Percentiles rank a stretch among this genome's conserved stretches.
Conservation (phyloP, 1,284 basidiomycete species). For the Boletus sp. region DNA sequence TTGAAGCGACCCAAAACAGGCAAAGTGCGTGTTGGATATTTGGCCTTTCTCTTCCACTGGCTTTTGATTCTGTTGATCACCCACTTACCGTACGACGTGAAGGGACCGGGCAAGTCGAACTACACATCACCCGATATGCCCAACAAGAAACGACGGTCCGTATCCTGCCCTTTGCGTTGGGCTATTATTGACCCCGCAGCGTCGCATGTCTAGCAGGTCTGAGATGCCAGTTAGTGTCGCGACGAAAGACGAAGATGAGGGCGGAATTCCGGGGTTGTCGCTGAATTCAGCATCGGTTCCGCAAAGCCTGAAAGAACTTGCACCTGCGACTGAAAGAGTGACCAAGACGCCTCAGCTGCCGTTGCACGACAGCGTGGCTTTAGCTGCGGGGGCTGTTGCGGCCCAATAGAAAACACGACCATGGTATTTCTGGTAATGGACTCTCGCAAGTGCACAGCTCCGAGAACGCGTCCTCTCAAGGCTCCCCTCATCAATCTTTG, state of each 20-base stretch:
- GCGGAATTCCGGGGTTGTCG: conserved; percentile 37
- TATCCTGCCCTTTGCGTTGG: conserved; percentile 22
- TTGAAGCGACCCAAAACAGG: conserved; percentile 63
- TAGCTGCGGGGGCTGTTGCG: conserved; percentile 48
- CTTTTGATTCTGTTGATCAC: conserved; percentile 17
- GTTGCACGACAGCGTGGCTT: conserved; percentile 59
- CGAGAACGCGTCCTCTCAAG: neutral
- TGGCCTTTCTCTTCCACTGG: conserved; percentile 9
- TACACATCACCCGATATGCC: conserved; percentile 68
- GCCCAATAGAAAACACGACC: conserved; percentile 42
- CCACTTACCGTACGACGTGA: conserved; percentile 29
- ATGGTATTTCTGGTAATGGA: conserved; percentile 2
- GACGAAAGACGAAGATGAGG: conserved; percentile 38
- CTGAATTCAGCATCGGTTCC: conserved; percentile 28
- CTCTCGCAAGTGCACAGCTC: conserved; percentile 5
- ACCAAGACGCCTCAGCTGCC: conserved; percentile 62
- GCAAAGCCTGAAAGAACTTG: conserved; percentile 37
- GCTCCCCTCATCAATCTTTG: neutral
- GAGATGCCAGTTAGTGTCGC: conserved; percentile 31
- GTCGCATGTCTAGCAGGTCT: conserved; percentile 38
- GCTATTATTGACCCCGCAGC: conserved; percentile 24
- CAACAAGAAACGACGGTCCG: conserved; percentile 65
- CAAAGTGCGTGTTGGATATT: conserved; percentile 56
- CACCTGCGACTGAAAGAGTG: conserved; percentile 38
- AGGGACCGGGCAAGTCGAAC: conserved; percentile 60